Conservation (phyloP, 2,329 filamentous ascomycete species). For the Didymella segeticola region DNA sequence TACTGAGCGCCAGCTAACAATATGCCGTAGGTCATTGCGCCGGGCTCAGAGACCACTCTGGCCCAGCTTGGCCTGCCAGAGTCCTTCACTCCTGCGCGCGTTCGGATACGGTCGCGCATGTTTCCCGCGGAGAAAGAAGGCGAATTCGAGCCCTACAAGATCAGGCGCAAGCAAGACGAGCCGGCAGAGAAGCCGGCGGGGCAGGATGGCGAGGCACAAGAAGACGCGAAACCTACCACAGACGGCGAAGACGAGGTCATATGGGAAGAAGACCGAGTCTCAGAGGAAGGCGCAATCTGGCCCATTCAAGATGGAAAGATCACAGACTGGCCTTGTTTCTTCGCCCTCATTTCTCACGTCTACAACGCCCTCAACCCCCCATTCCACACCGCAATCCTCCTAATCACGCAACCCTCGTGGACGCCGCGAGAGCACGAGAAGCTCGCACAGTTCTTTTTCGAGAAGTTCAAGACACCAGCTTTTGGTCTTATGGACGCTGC, state of each 20-base stretch:
- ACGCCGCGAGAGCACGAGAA: slow-evolving; percentile 84
- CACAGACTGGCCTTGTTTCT: slow-evolving; percentile 89
- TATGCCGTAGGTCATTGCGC: slow-evolving; percentile 67
- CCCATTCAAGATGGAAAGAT: slow-evolving; percentile 84
- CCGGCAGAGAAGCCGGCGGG: slow-evolving; percentile 38
- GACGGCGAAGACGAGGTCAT: slow-evolving; percentile 65
- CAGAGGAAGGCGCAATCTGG: slow-evolving; percentile 87
- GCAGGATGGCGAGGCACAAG: slow-evolving; percentile 23
- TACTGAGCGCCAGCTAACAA: slow-evolving; percentile 6
- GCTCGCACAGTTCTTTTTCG: slow-evolving; percentile 93
- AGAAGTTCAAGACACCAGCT: slow-evolving; percentile 93
- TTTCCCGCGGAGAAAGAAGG: slow-evolving; percentile 79
- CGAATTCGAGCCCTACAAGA: slow-evolving; percentile 81
- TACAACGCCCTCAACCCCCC: slow-evolving; percentile 88
- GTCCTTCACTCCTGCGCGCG: slow-evolving; percentile 86
- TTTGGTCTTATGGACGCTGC: slow-evolving; percentile 91
- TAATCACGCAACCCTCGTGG: slow-evolving; percentile 91
- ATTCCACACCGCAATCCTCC: slow-evolving; percentile 91
- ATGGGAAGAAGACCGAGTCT: slow-evolving; percentile 88
- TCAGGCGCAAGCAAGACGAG: slow-evolving; percentile 60
- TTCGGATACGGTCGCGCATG: slow-evolving; percentile 91
- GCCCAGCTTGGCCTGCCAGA: slow-evolving; percentile 90
- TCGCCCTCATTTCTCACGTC: slow-evolving; percentile 90
- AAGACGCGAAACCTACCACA: slow-evolving; percentile 36
- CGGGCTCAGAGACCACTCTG: slow-evolving; percentile 87